A percentile compares a stretch with the other conserved stretches of the same genome.
phyloP scores from a whole-genome alignment of 2,329 filamentous ascomycete genomes.

The Magnaporthales sp. region DNA sequence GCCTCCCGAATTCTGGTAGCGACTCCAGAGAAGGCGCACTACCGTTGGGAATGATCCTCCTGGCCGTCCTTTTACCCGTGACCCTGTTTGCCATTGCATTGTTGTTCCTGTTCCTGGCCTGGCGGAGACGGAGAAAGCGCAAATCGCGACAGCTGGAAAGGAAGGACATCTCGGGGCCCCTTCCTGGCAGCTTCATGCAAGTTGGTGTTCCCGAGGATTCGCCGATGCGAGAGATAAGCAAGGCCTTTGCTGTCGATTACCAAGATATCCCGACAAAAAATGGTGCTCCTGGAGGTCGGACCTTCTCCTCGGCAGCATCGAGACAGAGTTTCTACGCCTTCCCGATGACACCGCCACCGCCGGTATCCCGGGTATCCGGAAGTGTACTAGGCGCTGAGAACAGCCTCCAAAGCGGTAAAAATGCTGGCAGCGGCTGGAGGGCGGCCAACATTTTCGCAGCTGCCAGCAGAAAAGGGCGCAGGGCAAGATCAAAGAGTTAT shows the following conservation, averaged over 20 bases:
- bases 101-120: constrained; percentile 21
- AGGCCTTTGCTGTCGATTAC: constrained; percentile 10
- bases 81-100: constrained; percentile 26
- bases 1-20: constrained; percentile 8
- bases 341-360: neutral
- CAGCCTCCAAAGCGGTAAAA: neutral
- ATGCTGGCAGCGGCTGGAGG: neutral
- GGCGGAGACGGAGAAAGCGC: constrained; percentile 16
- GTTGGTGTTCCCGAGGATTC: constrained; percentile 11
- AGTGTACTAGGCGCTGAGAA: neutral
- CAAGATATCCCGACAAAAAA: neutral
- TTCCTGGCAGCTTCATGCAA: constrained; percentile 19
- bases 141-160: constrained; percentile 12
- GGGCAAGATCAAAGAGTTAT: constrained; percentile 12
- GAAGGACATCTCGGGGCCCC: constrained; percentile 21
- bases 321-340: neutral
- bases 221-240: constrained; percentile 11
- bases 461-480: neutral
- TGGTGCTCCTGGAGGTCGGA: neutral
- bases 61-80: constrained; percentile 35
- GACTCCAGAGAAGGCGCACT: constrained; percentile 11
- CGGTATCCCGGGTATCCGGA: neutral
- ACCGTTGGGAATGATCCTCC: constrained; percentile 21
- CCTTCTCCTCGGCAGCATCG: neutral
- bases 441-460: neutral